Conservation (phyloP, 2,329 filamentous ascomycete genomes). For the Cladophialophora psammophila region DNA sequence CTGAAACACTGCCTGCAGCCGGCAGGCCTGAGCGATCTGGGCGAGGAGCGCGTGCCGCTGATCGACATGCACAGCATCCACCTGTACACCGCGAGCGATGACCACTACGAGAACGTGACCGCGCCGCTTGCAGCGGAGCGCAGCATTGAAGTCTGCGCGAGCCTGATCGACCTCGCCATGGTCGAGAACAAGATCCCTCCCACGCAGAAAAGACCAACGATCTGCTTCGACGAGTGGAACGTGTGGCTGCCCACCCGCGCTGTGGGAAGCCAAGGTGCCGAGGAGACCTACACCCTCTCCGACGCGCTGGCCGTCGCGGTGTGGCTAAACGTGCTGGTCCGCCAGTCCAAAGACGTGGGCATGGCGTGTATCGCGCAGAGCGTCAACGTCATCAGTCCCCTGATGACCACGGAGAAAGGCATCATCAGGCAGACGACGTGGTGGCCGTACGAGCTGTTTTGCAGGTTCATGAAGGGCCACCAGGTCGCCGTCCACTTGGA, state of each 20-base stretch:
- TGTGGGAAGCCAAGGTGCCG: slow-evolving; percentile 73
- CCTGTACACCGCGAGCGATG: slow-evolving; percentile 70
- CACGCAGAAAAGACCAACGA: slow-evolving; percentile 68
- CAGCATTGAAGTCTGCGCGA: slow-evolving; percentile 73
- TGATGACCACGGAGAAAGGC: slow-evolving; percentile 73
- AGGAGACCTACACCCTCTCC: slow-evolving; percentile 76
- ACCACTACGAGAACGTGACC: slow-evolving; percentile 62
- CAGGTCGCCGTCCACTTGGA: slow-evolving; percentile 72
- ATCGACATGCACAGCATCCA: slow-evolving; percentile 86
- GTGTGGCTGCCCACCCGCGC: slow-evolving; percentile 78
- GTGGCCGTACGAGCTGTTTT: slow-evolving; percentile 76
- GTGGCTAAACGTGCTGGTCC: slow-evolving; percentile 78
- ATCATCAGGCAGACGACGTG: slow-evolving; percentile 75
- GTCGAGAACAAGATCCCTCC: slow-evolving; percentile 65
- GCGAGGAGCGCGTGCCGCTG: slow-evolving; percentile 49
- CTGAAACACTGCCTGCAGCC: slow-evolving; percentile 71
- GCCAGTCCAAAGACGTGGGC: slow-evolving; percentile 72
- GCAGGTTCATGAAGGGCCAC: slow-evolving; percentile 75
- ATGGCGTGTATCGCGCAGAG: slow-evolving; percentile 82
- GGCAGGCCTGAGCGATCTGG: slow-evolving; percentile 53
- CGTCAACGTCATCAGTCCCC: slow-evolving; percentile 78
- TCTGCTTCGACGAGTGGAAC: slow-evolving; percentile 88
- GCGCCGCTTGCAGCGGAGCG: slow-evolving; percentile 75
- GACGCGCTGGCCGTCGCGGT: slow-evolving; percentile 77
- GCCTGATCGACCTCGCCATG: slow-evolving; percentile 76